These are phyloP conservation scores for Hibiscus tridactylites DNA, from an alignment of 345 rosid genomes.

Conservation along the genomic window DNA sequence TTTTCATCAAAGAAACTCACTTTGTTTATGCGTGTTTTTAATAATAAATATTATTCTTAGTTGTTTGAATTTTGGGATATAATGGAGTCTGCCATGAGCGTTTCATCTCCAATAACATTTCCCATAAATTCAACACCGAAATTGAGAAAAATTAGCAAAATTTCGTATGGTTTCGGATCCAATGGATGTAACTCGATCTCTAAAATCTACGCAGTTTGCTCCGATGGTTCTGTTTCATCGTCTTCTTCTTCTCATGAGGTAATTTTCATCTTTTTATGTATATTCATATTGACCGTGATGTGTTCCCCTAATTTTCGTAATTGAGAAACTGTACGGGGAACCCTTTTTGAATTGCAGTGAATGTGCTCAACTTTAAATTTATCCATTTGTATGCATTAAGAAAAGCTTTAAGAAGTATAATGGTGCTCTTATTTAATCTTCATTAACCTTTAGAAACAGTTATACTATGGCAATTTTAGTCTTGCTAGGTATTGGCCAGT, in stretches of 20 bases:
- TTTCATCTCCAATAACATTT: conserved; percentile 21
- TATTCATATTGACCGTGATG: not conserved
- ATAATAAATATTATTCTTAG: not conserved
- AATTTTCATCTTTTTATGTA: not conserved
- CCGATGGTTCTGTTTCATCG: conserved; percentile 34
- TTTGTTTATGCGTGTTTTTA: too few relatives aligned
- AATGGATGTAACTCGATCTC: conserved; percentile 5
- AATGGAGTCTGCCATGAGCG: conserved; percentile 30
- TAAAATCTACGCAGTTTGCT: conserved; percentile 16
- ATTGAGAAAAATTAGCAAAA: conserved; percentile 5
- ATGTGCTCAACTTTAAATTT: not conserved
- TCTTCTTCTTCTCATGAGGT: conserved; percentile 40
- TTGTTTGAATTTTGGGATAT: not conserved
- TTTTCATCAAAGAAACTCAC: not conserved
- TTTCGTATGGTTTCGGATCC: conserved; percentile 14
- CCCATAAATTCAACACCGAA: conserved; percentile 25
- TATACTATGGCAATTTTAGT: not conserved
- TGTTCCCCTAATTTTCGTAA: not conserved
- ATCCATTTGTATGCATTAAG: not conserved
- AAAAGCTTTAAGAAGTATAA: not conserved
- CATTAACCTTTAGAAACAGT: not conserved
- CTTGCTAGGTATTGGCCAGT: not conserved
- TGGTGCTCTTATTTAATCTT: not conserved
- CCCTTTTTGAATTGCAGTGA: too few relatives aligned
- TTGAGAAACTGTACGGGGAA: not conserved